phyloP scores from a whole-genome alignment of 306 rosid species.

The Castanospermum australe region DNA sequence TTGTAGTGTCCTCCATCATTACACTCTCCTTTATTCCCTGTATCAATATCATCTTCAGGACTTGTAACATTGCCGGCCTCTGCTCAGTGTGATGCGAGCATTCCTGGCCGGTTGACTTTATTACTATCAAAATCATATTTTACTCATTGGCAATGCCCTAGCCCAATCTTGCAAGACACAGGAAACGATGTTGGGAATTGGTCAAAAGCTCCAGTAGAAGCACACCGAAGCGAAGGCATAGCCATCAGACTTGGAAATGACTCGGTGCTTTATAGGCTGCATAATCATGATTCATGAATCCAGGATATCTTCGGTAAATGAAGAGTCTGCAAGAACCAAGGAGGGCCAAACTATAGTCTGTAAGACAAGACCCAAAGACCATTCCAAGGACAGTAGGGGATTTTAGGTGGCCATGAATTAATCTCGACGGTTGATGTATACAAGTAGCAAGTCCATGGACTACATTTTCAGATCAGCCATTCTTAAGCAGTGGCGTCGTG shows the following conservation, averaged over 20 bases:
- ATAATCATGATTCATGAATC: no score
- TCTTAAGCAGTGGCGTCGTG: conserved; percentile 90
- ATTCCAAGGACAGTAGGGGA: conserved; percentile 85
- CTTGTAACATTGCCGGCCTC: conserved; percentile 96
- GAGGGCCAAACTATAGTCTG: conserved; percentile 70
- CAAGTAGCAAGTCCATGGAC: conserved; percentile 90
- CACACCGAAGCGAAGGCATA: conserved; percentile 78
- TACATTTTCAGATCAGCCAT: conserved; percentile 93
- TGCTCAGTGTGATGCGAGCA: conserved; percentile 94
- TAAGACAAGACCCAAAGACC: conserved; percentile 84
- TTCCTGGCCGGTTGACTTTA: conserved; percentile 66
- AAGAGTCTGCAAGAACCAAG: conserved; percentile 56
- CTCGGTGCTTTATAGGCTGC: conserved; percentile 71
- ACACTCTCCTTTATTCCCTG: conserved; percentile 85
- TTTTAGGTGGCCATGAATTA: conserved; percentile 82
- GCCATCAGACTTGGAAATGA: conserved; percentile 68
- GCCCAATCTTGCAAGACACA: conserved; percentile 87
- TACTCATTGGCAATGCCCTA: conserved; percentile 73
- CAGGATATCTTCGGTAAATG: conserved; percentile 52
- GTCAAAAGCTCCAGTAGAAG: conserved; percentile 89
- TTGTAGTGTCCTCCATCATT: conserved; percentile 33
- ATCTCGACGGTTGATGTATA: conserved; percentile 68
- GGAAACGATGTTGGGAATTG: conserved; percentile 76
- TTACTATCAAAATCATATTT: conserved; percentile 61
- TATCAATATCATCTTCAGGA: conserved; percentile 81